These are phyloP conservation scores for Glycine latifolia DNA, from an alignment of 306 rosid genomes.

Conservation along the genomic window DNA sequence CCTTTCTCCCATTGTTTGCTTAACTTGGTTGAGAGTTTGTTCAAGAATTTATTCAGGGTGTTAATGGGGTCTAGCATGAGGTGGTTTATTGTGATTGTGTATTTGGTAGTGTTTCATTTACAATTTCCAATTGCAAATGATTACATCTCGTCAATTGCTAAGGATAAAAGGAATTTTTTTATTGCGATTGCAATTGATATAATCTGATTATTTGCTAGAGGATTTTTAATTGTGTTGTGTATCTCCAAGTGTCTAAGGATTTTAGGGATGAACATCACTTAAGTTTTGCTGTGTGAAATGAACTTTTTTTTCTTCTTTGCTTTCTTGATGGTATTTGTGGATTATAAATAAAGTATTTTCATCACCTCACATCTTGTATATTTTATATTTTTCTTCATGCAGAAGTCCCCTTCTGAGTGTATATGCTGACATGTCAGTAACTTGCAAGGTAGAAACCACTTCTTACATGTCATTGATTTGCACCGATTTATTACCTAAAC, in stretches of 20 bases:
- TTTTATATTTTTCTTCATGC: constrained; percentile 52
- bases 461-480: constrained; percentile 3
- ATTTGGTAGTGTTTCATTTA: constrained; percentile 6
- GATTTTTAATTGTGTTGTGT: constrained; percentile 5
- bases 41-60: constrained; percentile 29
- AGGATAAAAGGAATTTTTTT: not conserved
- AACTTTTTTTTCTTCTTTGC: not conserved
- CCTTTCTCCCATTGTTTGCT: constrained; percentile 14
- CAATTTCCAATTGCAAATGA: not conserved
- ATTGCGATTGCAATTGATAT: not conserved
- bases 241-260: constrained; percentile 13
- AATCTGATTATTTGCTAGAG: not conserved
- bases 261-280: constrained; percentile 13
- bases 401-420: constrained; percentile 97
- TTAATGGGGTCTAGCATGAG: not conserved
- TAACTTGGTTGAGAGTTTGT: constrained; percentile 16
- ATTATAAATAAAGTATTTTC: constrained; percentile 37
- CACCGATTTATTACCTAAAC: constrained; percentile 34
- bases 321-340: constrained; percentile 19
- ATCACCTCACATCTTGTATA: constrained; percentile 35
- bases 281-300: not conserved
- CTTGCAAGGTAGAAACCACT: constrained; percentile 81
- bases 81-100: constrained; percentile 19
- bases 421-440: constrained; percentile 95
- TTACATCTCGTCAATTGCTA: not conserved